Evolutionary conservation across 768 basidiomycete genomes (phyloP).

Genomic region (Russula brevipes): DNA sequence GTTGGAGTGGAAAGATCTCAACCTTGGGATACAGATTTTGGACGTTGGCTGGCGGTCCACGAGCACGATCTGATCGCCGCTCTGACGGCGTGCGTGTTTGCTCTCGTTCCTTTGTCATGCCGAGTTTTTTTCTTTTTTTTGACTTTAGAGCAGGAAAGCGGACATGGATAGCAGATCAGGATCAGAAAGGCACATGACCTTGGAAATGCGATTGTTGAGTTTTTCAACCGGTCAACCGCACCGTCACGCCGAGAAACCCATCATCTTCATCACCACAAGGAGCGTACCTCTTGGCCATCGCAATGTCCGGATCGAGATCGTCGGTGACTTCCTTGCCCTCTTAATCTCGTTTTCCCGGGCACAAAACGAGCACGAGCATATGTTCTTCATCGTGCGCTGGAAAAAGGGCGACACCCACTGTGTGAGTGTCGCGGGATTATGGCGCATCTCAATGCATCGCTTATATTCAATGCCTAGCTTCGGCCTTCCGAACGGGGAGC

Average conservation of each 20-base stretch:
- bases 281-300: conserved; percentile 10
- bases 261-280: conserved; percentile 14
- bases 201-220: conserved; percentile 20
- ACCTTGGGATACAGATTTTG: conserved; percentile 14
- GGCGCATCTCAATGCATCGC: not conserved
- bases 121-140: too few relatives aligned
- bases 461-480: conserved; percentile 12
- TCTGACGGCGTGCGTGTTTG: conserved; percentile 20
- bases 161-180: not conserved
- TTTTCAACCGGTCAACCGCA: conserved; percentile 23
- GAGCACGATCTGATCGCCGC: conserved; percentile 22
- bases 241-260: conserved; percentile 15
- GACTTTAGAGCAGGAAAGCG: conserved; percentile 5
- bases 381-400: conserved; percentile 29
- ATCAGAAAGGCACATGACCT: not conserved
- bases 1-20: not conserved
- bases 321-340: conserved; percentile 22
- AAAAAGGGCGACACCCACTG: conserved; percentile 27
- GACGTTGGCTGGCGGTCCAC: conserved; percentile 23
- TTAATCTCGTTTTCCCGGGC: conserved; percentile 16
- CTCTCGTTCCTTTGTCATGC: not conserved
- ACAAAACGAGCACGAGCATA: conserved; percentile 10
- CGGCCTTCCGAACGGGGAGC: conserved; percentile 13
- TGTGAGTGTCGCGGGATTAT: conserved; percentile 22
- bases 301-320: conserved; percentile 21